Base-by-base conservation (phyloP, 192 early-diverging fungal genomes). In the Ramicandelaber brevisporus region DNA sequence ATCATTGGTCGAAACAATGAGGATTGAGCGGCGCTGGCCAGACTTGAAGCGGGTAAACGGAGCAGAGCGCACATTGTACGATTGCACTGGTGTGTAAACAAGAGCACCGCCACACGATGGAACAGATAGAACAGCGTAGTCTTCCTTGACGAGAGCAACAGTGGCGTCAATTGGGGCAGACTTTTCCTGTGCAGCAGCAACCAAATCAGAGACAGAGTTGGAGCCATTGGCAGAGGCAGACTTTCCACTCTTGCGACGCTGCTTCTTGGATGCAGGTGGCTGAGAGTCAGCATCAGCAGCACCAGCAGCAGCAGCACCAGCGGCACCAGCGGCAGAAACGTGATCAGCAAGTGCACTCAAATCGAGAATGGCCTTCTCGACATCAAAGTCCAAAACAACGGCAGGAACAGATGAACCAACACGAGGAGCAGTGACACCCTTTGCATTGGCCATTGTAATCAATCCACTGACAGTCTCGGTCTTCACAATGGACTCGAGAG, bases 91-190 rank as follows among this genome's bases (percentile, higher is more conserved):
- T 4, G 68, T 65, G 45, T 68, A 70, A 1, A 53, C 59, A 31
- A 73, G 48, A 20, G 37, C 29, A 31, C 68, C 57, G 36, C 44
- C 42, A 20, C 52, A 21, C 18, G 37, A 34, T 1, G 79, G 75
- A 30, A 84, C 28, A 3, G 65, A 60, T 6, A 78, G 30, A 14
- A 85, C 59, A 14, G 67, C 28, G 35, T 85, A 85, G 40, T 73
- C 70, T 16, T 80, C 63, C 52, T 82, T 85, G 31, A 85, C 60
- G 7, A 78, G 33, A 35, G 75, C 65, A 20, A 85, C 59, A 14
- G 61, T 48, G 14, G 63, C 51, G 16, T 72, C 71, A 6, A 72
- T 16, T n/a, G n/a, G n/a, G n/a, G n/a, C n/a, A n/a, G n/a, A n/a
- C n/a, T n/a, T n/a, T n/a, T n/a, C n/a, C n/a, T n/a, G n/a, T n/a